phyloP scores from a whole-genome alignment of 192 early-diverging fungal genomes.

The Umbelopsis vinacea region DNA sequence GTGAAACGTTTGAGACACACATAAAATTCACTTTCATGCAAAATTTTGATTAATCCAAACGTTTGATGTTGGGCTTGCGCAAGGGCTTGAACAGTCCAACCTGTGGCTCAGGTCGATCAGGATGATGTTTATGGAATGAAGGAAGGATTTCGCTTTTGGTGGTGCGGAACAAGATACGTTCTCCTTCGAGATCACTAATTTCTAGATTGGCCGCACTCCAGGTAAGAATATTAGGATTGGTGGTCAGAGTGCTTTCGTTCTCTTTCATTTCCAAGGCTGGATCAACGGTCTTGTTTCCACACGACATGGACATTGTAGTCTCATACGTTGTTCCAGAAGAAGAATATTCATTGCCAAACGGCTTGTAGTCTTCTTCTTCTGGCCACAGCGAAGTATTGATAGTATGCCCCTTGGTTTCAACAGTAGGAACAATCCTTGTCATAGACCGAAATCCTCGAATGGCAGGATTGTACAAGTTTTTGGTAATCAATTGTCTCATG shows the following conservation, averaged over 20 bases:
- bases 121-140: slow-evolving; percentile 17
- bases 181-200: slow-evolving; percentile 12
- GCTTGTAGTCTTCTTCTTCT: slow-evolving; percentile 20
- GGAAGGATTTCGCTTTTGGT: not conserved
- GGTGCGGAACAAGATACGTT: not conserved
- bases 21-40: not conserved
- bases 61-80: not conserved
- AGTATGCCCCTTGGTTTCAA: not conserved
- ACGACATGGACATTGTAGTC: not conserved
- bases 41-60: not conserved
- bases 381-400: slow-evolving; percentile 8
- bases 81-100: not conserved
- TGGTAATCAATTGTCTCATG: slow-evolving; percentile 10
- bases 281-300: slow-evolving; percentile 16
- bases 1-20: not conserved
- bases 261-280: slow-evolving; percentile 20
- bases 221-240: not conserved
- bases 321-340: slow-evolving; percentile 22
- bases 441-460: not conserved
- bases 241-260: not conserved
- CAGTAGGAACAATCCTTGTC: slow-evolving; percentile 15
- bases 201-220: slow-evolving; percentile 10
- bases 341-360: slow-evolving; percentile 25
- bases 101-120: slow-evolving; percentile 4
- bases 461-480: not conserved